These are phyloP conservation scores for Amanita pallidorosea DNA, from an alignment of 768 basidiomycete species.

Conservation along the genomic window DNA sequence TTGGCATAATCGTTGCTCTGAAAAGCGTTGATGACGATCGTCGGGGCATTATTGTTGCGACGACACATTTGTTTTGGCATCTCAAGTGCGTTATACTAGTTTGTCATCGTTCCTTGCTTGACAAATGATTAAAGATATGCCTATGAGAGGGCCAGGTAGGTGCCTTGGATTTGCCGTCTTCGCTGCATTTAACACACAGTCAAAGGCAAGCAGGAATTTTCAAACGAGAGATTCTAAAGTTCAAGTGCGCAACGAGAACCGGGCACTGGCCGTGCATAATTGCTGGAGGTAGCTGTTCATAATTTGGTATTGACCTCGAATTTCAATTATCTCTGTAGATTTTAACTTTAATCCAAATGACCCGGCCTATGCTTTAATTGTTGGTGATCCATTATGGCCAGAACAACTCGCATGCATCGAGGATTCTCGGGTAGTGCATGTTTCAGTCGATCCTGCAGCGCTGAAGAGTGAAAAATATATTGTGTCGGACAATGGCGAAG, in stretches of 20 bases:
- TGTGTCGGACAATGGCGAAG: constrained; percentile 30
- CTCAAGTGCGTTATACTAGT: constrained; percentile 44
- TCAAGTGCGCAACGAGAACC: constrained; percentile 34
- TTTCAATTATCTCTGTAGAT: constrained; percentile 34
- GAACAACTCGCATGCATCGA: constrained; percentile 42
- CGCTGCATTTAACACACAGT: neutral
- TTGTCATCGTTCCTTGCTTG: constrained; percentile 1
- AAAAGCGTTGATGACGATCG: constrained; percentile 24
- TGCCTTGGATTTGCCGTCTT: neutral
- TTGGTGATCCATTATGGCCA: constrained; percentile 44
- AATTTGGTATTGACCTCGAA: neutral
- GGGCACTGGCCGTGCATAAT: constrained; percentile 70
- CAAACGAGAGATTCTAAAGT: constrained; percentile 47
- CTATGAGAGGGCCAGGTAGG: constrained; percentile 74
- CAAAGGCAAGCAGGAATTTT: constrained; percentile 71
- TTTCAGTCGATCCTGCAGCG: constrained; percentile 55
- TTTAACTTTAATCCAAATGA: constrained; percentile 86
- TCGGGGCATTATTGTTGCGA: constrained; percentile 65
- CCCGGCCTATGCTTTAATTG: constrained; percentile 69
- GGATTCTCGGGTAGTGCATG: constrained; percentile 63
- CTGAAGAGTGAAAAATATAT: constrained; percentile 15
- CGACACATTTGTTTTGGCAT: constrained; percentile 96
- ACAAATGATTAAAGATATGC: constrained; percentile 37
- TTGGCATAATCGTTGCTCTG: constrained; percentile 67
- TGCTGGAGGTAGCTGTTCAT: constrained; percentile 56